Evolutionary conservation across 139 green algal species (phyloP).

Genomic region (Zygnema circumcarinatum): DNA sequence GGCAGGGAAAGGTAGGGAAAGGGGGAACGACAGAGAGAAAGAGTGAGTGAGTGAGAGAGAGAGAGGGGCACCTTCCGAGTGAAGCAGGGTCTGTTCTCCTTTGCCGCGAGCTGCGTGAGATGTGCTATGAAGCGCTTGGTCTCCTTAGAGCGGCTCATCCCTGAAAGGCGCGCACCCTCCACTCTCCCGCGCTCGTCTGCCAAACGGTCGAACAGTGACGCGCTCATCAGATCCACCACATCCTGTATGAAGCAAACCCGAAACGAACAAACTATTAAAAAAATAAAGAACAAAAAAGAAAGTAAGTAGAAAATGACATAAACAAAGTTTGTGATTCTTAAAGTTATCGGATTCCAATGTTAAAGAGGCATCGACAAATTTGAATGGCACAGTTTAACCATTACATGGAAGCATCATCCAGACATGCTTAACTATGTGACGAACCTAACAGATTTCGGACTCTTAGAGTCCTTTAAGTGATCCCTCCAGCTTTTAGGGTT

Average conservation of each 20-base stretch:
- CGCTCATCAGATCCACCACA: conserved; percentile 61
- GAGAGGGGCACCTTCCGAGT: conserved; percentile 15
- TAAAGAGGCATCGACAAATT: too few relatives aligned
- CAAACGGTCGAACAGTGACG: conserved; percentile 54
- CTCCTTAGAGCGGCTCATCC: conserved; percentile 53
- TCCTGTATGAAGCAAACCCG: conserved; percentile 34
- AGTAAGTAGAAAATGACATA: not conserved
- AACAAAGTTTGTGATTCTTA: not conserved
- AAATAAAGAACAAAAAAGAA: too few relatives aligned
- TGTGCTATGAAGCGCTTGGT: conserved; percentile 44
- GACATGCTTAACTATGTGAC: too few relatives aligned
- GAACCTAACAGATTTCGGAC: too few relatives aligned
- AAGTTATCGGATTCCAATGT: too few relatives aligned
- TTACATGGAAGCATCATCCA: too few relatives aligned
- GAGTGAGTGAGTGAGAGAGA: too few relatives aligned
- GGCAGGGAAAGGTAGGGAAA: too few relatives aligned
- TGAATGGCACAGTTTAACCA: too few relatives aligned
- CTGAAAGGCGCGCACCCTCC: conserved; percentile 11
- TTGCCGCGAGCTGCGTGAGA: conserved; percentile 8
- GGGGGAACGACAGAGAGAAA: too few relatives aligned
- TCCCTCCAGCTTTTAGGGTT: too few relatives aligned
- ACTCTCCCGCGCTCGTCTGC: conserved; percentile 48
- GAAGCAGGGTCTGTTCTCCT: not conserved
- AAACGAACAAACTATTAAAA: not conserved
- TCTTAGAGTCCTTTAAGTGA: too few relatives aligned